These are phyloP conservation scores for Coprinopsis strossmayeri DNA, from an alignment of 768 basidiomycete species.

Conservation along the genomic window DNA sequence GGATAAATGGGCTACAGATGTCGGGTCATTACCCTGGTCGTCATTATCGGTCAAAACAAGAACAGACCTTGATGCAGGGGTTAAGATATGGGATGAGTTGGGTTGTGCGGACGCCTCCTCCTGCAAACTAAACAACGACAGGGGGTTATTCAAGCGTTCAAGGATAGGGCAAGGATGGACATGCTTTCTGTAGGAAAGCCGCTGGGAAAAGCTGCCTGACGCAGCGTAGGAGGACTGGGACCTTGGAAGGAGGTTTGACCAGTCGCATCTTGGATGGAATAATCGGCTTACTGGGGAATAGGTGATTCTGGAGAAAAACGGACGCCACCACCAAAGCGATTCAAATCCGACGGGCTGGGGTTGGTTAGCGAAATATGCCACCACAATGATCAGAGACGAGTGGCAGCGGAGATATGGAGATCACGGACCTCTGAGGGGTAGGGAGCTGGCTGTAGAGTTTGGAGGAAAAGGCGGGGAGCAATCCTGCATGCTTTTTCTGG, in stretches of 20 bases:
- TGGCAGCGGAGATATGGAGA: background rate
- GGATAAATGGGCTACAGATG: constrained; percentile 16
- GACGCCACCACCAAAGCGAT: constrained; percentile 9
- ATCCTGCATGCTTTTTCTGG: constrained; percentile 11
- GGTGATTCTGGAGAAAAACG: constrained; percentile 14
- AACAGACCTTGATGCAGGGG: constrained; percentile 42
- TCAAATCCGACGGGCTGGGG: constrained; percentile 13
- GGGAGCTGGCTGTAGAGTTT: constrained; percentile 27
- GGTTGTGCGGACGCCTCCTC: constrained; percentile 15
- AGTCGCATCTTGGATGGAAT: background rate
- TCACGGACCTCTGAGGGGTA: constrained; percentile 28
- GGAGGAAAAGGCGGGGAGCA: constrained; percentile 17
- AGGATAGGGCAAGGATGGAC: background rate
- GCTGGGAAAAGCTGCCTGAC: constrained; percentile 12
- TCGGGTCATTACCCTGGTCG: constrained; percentile 2
- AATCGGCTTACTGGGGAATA: constrained; percentile 4
- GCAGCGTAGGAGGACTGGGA: constrained; percentile 13
- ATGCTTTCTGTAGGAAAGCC: constrained; percentile 15
- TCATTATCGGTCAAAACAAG: background rate
- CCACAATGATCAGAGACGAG: background rate
- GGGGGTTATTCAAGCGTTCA: background rate
- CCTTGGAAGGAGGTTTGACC: constrained; percentile 1
- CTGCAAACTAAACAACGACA: constrained; percentile 2
- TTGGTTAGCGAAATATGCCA: too few relatives aligned
- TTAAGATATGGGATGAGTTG: constrained; percentile 28